phyloP scores from a whole-genome alignment of 805 yeast genomes.

The Lachancea waltii region DNA sequence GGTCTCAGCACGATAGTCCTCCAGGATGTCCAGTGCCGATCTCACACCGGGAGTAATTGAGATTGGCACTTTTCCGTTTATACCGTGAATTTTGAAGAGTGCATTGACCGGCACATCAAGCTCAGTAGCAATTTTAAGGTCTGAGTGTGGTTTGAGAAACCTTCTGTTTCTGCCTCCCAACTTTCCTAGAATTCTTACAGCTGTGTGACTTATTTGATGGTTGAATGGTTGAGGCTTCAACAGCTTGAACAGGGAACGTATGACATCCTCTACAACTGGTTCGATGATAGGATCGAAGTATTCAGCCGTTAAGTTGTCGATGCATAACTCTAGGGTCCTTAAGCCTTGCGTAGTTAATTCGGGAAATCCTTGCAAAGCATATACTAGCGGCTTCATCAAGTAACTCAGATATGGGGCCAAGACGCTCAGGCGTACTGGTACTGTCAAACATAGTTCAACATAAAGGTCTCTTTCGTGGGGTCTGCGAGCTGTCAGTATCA shows the following conservation, averaged over 20 bases:
- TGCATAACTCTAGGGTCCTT: constrained; percentile 90
- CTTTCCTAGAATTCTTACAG: constrained; percentile 88
- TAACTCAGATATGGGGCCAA: constrained; percentile 87
- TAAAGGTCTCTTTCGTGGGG: constrained; percentile 91
- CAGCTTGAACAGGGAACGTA: constrained; percentile 89
- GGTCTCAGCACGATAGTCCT: constrained; percentile 49
- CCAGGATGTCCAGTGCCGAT: constrained; percentile 69
- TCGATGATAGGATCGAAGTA: constrained; percentile 96
- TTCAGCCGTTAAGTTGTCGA: constrained; percentile 92
- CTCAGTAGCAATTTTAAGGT: constrained; percentile 46
- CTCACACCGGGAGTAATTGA: constrained; percentile 78
- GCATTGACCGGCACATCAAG: constrained; percentile 68
- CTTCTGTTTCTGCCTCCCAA: constrained; percentile 93
- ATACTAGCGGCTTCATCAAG: constrained; percentile 84
- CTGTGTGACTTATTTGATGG: constrained; percentile 92
- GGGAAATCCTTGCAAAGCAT: constrained; percentile 82
- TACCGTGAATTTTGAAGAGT: constrained; percentile 62
- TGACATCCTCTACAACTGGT: constrained; percentile 90
- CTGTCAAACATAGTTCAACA: constrained; percentile 90
- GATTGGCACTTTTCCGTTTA: constrained; percentile 54
- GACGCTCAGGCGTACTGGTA: constrained; percentile 90
- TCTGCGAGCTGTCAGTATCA: constrained; percentile 74
- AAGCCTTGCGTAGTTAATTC: constrained; percentile 93
- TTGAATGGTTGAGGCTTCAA: constrained; percentile 88
- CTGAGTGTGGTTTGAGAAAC: constrained; percentile 69